Conservation (phyloP, 176 grass and related monocot genomes). For the Sorghum bicolor region DNA sequence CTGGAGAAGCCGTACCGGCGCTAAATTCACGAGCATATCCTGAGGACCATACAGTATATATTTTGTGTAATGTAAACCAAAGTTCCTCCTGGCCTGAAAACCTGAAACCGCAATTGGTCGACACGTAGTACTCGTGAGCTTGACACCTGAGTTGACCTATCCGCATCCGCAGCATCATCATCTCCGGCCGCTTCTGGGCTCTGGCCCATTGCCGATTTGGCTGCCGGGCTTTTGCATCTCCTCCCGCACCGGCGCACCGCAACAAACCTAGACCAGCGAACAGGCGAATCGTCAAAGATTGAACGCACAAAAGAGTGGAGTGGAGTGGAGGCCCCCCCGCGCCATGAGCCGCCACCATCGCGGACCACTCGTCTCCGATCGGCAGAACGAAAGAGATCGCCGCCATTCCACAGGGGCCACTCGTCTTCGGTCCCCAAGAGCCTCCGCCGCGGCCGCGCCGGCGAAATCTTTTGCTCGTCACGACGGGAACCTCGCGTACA, state of each 20-base stretch:
- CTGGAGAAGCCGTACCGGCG: too few species aligned
- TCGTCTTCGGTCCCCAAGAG: not conserved
- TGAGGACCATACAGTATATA: too few species aligned
- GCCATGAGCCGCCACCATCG: not conserved
- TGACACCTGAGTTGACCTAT: not conserved
- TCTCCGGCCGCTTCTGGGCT: not conserved
- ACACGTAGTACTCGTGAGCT: not conserved
- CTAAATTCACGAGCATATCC: too few species aligned
- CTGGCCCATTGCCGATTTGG: not conserved
- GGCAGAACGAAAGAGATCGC: not conserved
- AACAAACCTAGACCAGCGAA: too few species aligned
- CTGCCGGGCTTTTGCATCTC: not conserved
- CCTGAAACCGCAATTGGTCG: not conserved
- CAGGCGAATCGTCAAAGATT: not conserved
- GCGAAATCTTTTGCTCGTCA: not conserved
- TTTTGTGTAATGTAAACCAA: too few species aligned
- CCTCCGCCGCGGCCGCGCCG: too few species aligned
- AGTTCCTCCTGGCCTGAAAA: not conserved
- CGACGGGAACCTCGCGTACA: too few species aligned
- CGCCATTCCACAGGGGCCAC: not conserved
- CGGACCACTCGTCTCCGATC: not conserved
- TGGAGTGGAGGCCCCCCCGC: not conserved
- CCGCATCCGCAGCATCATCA: not conserved
- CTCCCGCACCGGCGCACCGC: too few species aligned
- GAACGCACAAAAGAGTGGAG: not conserved